Conservation (phyloP, 208 protist species). For the Strigomonas oncopelti region DNA sequence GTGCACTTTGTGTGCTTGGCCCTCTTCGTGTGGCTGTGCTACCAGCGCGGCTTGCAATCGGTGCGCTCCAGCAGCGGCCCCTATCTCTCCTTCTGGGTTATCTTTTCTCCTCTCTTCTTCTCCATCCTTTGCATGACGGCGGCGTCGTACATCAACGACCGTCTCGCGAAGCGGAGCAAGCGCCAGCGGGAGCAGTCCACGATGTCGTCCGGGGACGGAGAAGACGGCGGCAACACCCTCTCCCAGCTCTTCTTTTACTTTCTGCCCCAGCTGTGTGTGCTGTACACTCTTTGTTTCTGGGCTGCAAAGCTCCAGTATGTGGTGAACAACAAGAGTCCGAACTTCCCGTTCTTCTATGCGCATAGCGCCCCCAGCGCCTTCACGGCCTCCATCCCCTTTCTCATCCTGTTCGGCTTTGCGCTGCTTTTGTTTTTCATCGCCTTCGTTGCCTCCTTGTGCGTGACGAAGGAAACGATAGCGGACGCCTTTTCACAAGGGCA, state of each 20-base stretch:
- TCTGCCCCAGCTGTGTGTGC: slow-evolving; percentile 21
- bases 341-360: slow-evolving; percentile 3
- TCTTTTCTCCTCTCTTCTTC: slow-evolving; percentile 53
- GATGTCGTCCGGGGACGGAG: too few relatives aligned
- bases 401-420: slow-evolving; percentile 22
- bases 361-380: slow-evolving; percentile 32
- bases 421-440: slow-evolving; percentile 25
- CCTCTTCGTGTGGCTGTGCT: slow-evolving; percentile 29
- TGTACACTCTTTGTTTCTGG: slow-evolving; percentile 61
- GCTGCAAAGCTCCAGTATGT: slow-evolving; percentile 39
- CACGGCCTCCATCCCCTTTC: slow-evolving; percentile 38
- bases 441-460: not conserved
- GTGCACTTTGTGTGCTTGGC: slow-evolving; percentile 21
- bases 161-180: not conserved
- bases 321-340: slow-evolving; percentile 27
- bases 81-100: slow-evolving; percentile 45
- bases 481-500: not conserved
- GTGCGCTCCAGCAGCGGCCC: not conserved
- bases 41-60: not conserved
- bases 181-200: not conserved
- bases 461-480: not conserved
- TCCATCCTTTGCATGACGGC: slow-evolving; percentile 12
- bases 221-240: slow-evolving; percentile 12
- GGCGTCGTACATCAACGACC: slow-evolving; percentile 11
- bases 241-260: slow-evolving; percentile 14